phyloP scores from a whole-genome alignment of 139 green algal species.

The Closterium sp. region DNA sequence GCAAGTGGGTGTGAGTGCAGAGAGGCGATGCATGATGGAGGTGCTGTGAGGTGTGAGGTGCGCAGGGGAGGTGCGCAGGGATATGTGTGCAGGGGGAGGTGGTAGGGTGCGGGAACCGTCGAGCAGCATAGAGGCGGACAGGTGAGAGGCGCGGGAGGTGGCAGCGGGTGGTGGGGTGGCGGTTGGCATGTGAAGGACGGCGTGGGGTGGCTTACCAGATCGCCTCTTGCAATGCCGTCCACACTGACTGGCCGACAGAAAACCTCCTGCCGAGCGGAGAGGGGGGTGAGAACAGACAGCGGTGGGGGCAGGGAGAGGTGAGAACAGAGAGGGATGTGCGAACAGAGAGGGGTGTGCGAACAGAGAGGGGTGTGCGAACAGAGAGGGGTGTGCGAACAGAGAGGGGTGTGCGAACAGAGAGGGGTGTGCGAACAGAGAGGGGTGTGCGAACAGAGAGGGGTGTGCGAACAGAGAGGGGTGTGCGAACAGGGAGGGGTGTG shows the following conservation, averaged over 20 bases:
- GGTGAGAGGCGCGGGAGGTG: neutral
- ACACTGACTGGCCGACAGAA: neutral
- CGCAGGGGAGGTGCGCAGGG: too few relatives aligned
- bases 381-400: too few relatives aligned
- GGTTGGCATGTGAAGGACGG: too few relatives aligned
- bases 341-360: too few relatives aligned
- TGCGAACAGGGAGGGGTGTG: neutral
- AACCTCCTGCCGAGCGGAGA: neutral
- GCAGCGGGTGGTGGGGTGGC: neutral
- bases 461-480: neutral
- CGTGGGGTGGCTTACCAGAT: neutral
- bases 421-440: too few relatives aligned
- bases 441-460: too few relatives aligned
- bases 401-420: too few relatives aligned
- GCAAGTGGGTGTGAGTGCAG: neutral
- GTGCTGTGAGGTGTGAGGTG: neutral
- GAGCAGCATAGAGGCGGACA: neutral
- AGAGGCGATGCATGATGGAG: neutral
- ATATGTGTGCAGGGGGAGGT: neutral
- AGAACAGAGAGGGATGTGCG: too few relatives aligned
- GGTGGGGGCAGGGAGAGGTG: neutral
- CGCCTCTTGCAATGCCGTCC: neutral
- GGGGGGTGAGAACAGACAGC: neutral
- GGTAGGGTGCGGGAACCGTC: too few relatives aligned
- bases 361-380: too few relatives aligned